Conservation (phyloP, 257 asterid genomes). For the Echites panduratus region DNA sequence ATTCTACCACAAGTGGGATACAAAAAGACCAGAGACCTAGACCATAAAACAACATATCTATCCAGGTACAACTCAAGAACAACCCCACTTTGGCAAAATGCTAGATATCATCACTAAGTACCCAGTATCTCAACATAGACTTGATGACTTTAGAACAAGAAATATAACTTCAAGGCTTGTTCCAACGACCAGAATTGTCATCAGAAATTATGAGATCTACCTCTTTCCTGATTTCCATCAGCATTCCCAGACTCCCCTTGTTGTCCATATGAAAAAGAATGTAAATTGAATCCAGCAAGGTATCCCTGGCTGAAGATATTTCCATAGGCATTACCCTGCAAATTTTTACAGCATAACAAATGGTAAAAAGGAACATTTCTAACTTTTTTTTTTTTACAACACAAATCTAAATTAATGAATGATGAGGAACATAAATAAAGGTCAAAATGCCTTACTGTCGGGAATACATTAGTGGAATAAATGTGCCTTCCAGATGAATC, state of each 20-base stretch:
- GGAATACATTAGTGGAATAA: not conserved
- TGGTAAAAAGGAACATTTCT: not conserved
- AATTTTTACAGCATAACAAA: not conserved
- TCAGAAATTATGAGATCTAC: conserved; percentile 32
- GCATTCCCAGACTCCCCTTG: conserved; percentile 3
- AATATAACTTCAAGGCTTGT: conserved; percentile 24
- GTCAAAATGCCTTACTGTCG: not conserved
- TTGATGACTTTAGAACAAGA: conserved; percentile 31
- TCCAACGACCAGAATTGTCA: conserved; percentile 40
- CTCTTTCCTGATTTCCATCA: conserved; percentile 17
- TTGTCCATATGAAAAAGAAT: conserved; percentile 1
- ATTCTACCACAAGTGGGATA: conserved; percentile 4
- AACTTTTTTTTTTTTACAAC: not conserved
- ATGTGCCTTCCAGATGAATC: not conserved
- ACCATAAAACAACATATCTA: conserved; percentile 3
- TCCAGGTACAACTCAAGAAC: conserved; percentile 13
- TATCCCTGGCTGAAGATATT: not conserved
- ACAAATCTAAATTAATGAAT: not conserved
- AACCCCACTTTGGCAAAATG: conserved; percentile 20
- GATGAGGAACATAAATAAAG: not conserved
- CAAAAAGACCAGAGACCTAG: not conserved
- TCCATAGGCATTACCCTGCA: conserved; percentile 8
- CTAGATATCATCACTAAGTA: conserved; percentile 29
- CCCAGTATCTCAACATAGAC: conserved; percentile 30
- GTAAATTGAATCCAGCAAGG: not conserved